Evolutionary conservation across 2,329 filamentous ascomycete genomes (phyloP).

Genomic region (Tolypocladium album): DNA sequence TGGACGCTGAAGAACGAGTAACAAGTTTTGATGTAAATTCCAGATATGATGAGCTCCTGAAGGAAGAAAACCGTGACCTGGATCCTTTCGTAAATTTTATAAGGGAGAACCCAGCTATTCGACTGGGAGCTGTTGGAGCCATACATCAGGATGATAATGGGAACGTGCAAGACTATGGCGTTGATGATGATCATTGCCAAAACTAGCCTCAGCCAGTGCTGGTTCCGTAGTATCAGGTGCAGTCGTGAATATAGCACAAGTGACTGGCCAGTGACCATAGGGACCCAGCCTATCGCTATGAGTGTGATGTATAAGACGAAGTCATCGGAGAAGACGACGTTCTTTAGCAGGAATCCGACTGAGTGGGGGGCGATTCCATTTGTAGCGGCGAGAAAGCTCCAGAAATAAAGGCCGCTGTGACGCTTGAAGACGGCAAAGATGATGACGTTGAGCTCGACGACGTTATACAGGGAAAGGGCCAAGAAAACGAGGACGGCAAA

Average conservation of each 20-base stretch:
- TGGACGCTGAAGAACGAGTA: constrained; percentile 33
- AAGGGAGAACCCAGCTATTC: constrained; percentile 11
- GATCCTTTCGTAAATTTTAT: constrained; percentile 36
- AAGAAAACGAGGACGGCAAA: constrained; percentile 1
- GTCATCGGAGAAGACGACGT: constrained; percentile 9
- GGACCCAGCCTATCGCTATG: constrained; percentile 14
- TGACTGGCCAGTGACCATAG: constrained; percentile 49
- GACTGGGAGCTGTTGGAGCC: constrained; percentile 27
- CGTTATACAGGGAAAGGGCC: constrained; percentile 15
- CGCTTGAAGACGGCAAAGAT: constrained; percentile 20
- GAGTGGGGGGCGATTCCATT: constrained; percentile 23
- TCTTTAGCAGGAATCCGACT: constrained; percentile 35
- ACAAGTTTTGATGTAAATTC: constrained; percentile 40
- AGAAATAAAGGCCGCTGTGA: constrained; percentile 23
- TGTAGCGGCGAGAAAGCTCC: constrained; percentile 22
- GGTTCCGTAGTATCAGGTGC: constrained; percentile 44
- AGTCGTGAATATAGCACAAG: constrained; percentile 52
- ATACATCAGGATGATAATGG: constrained; percentile 44
- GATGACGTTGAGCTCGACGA: constrained; percentile 18
- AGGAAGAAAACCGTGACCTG: constrained; percentile 43
- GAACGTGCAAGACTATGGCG: constrained; percentile 39
- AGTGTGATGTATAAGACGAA: constrained; percentile 9
- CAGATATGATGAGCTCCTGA: constrained; percentile 41
- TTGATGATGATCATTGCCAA: constrained; percentile 47
- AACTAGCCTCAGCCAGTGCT: constrained; percentile 33